Evolutionary conservation across 805 yeast species (phyloP).

Genomic region (Metschnikowia koreensis): DNA sequence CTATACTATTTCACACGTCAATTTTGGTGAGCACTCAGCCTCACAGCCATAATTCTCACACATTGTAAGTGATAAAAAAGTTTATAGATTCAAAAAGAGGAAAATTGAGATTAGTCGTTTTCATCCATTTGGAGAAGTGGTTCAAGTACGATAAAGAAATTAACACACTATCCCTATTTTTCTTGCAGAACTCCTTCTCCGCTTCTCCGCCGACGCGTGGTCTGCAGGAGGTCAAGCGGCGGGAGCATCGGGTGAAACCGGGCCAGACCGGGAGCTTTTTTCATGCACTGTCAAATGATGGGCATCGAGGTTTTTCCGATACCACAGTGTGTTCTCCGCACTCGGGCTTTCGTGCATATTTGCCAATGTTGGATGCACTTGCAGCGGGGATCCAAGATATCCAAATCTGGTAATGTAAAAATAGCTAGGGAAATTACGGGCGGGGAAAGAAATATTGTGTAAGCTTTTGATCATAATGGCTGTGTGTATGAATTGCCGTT

Average conservation of each 20-base stretch:
- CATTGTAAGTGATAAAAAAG: not conserved
- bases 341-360: not conserved
- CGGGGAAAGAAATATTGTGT: too few relatives aligned
- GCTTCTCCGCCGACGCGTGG: not conserved
- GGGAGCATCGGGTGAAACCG: constrained; percentile 7
- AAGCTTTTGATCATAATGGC: too few relatives aligned
- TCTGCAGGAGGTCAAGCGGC: constrained; percentile 7
- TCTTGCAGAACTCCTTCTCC: not conserved
- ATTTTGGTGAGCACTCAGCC: not conserved
- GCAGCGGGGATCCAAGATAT: too few relatives aligned
- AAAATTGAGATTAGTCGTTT: too few relatives aligned
- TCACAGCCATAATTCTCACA: not conserved
- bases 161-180: too few relatives aligned
- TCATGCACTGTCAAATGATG: not conserved
- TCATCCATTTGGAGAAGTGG: too few relatives aligned
- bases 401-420: too few relatives aligned
- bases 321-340: constrained; percentile 3
- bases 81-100: too few relatives aligned
- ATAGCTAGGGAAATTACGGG: too few relatives aligned
- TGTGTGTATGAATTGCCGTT: too few relatives aligned
- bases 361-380: not conserved
- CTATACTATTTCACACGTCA: not conserved
- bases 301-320: constrained; percentile 6
- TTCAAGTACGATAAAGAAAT: too few relatives aligned
- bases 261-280: not conserved